phyloP scores from a whole-genome alignment of 768 basidiomycete genomes.

The Trametes cubensis region DNA sequence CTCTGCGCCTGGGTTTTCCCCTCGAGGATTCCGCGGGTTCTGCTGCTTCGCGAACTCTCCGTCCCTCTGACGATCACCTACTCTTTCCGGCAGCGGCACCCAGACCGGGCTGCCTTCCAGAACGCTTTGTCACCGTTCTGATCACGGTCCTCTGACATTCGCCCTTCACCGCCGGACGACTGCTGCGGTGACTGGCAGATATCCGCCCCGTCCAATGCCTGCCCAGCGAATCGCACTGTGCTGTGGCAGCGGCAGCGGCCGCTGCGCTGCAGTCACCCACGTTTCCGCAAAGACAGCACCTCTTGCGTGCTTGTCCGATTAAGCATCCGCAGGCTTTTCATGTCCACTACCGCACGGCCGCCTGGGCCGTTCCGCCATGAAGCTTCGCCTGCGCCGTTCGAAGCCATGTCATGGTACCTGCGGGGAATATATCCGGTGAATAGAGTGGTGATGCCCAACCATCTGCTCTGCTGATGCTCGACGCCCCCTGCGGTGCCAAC shows the following conservation, averaged over 20 bases:
- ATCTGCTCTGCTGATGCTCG: slow-evolving; percentile 6
- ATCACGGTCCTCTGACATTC: slow-evolving; percentile 6
- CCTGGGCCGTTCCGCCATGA: slow-evolving; percentile 6
- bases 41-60: slow-evolving; percentile 23
- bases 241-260: neutral
- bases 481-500: neutral
- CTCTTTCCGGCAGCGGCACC: slow-evolving; percentile 7
- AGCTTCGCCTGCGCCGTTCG: slow-evolving; percentile 10
- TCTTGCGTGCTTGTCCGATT: neutral
- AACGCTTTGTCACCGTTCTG: slow-evolving; percentile 16
- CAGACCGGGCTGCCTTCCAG: slow-evolving; percentile 13
- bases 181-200: slow-evolving; percentile 21
- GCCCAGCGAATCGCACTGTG: neutral
- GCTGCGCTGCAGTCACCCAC: neutral
- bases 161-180: slow-evolving; percentile 1
- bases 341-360: neutral
- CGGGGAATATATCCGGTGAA: slow-evolving; percentile 14
- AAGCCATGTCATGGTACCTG: slow-evolving; percentile 11
- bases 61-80: slow-evolving; percentile 16
- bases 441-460: slow-evolving; percentile 4
- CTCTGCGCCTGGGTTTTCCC: slow-evolving; percentile 8
- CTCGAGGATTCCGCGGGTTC: slow-evolving; percentile 24
- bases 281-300: neutral
- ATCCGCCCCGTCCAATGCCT: slow-evolving; percentile 13
- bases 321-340: neutral